A percentile compares a stretch with the other conserved stretches of the same genome.
Evolutionary conservation across 179 eudicot genomes (phyloP).

Genomic region (Nepenthes alata): DNA sequence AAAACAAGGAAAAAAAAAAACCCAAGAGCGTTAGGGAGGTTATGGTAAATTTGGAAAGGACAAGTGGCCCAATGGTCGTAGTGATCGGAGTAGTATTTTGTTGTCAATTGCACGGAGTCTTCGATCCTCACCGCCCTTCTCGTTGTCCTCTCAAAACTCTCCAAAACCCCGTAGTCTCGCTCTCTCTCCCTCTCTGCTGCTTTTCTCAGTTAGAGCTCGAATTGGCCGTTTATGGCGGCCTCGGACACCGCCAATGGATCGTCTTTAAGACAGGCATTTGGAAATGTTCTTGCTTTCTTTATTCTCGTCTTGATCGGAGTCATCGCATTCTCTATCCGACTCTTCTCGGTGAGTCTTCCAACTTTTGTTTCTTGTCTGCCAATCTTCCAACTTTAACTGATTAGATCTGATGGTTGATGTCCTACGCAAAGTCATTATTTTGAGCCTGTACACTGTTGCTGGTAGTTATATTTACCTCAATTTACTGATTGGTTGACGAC

Average conservation of each 20-base stretch:
- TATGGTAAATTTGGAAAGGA: too few species aligned
- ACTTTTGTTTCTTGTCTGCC: too few species aligned
- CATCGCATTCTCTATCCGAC: constrained; percentile 94
- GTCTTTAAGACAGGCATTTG: constrained; percentile 60
- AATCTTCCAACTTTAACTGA: not conserved
- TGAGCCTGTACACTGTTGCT: not conserved
- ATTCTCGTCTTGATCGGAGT: constrained; percentile 82
- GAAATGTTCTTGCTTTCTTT: constrained; percentile 69
- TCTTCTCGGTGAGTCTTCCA: constrained; percentile 55
- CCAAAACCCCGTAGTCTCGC: not conserved
- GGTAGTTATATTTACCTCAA: not conserved
- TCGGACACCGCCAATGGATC: constrained; percentile 40
- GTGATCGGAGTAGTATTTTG: too few species aligned
- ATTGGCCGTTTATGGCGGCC: constrained; percentile 58
- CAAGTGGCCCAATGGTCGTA: too few species aligned
- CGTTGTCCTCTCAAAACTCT: not conserved
- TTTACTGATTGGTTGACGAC: constrained; percentile 5
- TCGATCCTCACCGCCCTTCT: not conserved
- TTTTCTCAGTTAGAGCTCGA: constrained; percentile 3
- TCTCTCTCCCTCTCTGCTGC: not conserved
- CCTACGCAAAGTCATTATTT: not conserved
- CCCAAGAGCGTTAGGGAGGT: too few species aligned
- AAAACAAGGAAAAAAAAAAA: too few species aligned
- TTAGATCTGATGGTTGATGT: constrained; percentile 19
- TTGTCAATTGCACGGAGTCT: not conserved